phyloP scores from a whole-genome alignment of 441 rosid species.

The Populus hybrid region DNA sequence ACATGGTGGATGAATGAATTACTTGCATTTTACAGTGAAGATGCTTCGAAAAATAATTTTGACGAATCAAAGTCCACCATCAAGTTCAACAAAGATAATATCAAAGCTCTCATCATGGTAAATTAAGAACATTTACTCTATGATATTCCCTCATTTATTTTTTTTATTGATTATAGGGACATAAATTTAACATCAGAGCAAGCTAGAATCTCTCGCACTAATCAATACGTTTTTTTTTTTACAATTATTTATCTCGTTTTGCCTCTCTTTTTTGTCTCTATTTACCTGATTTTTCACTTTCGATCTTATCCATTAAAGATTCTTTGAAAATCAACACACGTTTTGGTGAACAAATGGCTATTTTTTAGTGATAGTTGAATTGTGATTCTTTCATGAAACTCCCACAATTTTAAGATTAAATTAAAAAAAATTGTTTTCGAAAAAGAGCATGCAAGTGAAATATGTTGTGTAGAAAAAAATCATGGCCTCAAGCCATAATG shows the following conservation, averaged over 20 bases:
- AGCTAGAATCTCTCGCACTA: neutral
- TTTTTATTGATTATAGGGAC: neutral
- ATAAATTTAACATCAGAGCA: too few species aligned
- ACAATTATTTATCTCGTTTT: neutral
- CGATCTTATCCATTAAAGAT: neutral
- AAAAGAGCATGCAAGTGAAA: too few species aligned
- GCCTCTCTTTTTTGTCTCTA: neutral
- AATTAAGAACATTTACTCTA: neutral
- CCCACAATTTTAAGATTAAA: neutral
- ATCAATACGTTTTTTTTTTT: too few species aligned
- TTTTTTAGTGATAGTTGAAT: too few species aligned
- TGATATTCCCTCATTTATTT: neutral
- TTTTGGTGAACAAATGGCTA: neutral
- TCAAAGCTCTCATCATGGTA: constrained; percentile 94
- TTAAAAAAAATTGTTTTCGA: too few species aligned
- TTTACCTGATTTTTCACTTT: neutral
- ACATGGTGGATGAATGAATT: constrained; percentile 74
- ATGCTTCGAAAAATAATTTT: constrained; percentile 37
- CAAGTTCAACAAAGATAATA: constrained; percentile 62
- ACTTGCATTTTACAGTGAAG: constrained; percentile 59
- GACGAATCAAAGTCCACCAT: constrained; percentile 50
- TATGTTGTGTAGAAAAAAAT: too few species aligned
- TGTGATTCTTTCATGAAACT: neutral
- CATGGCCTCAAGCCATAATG: too few species aligned
- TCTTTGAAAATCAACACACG: neutral